Evolutionary conservation across 225 moss, liverwort and hornwort genomes (phyloP).

Genomic region (Lunularia cruciata): DNA sequence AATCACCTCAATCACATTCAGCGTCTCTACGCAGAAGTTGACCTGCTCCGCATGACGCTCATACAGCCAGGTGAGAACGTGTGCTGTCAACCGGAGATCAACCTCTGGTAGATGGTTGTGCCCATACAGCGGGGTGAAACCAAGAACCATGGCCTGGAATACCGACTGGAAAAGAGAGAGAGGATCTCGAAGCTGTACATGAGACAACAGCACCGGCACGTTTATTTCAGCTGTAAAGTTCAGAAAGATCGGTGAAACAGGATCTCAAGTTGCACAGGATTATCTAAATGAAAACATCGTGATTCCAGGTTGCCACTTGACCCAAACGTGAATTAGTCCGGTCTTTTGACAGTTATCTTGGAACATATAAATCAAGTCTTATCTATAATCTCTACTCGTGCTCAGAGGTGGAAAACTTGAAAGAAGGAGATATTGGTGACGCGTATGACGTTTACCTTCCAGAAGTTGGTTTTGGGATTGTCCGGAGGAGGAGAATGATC

Average conservation of each 20-base stretch:
- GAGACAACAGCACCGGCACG: slow-evolving; percentile 8
- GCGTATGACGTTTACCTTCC: slow-evolving; percentile 58
- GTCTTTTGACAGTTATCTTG: too few relatives aligned
- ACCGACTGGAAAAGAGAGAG: slow-evolving; percentile 94
- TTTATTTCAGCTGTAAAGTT: too few relatives aligned
- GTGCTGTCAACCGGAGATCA: slow-evolving; percentile 93
- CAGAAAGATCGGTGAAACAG: too few relatives aligned
- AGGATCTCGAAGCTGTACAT: slow-evolving; percentile 74
- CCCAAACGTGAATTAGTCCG: too few relatives aligned
- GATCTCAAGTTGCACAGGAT: too few relatives aligned
- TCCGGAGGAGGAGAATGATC: slow-evolving; percentile 77
- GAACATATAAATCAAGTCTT: too few relatives aligned
- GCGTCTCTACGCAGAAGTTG: slow-evolving; percentile 74
- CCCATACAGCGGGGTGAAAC: slow-evolving; percentile 93
- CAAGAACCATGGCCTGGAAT: slow-evolving; percentile 98
- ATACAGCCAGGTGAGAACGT: slow-evolving; percentile 93
- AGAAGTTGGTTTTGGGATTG: slow-evolving; percentile 61
- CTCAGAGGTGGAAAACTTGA: too few relatives aligned
- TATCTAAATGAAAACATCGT: too few relatives aligned
- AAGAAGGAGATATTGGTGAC: too few relatives aligned
- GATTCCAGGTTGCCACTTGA: too few relatives aligned
- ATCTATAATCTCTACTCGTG: too few relatives aligned
- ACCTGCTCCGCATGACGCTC: slow-evolving; percentile 93
- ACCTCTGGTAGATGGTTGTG: slow-evolving; percentile 96
- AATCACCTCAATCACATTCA: slow-evolving; percentile 93